Evolutionary conservation across 1,284 basidiomycete genomes (phyloP), one percentile per base, ranked within the genome.

Genomic region (Tremellales sp.): DNA sequence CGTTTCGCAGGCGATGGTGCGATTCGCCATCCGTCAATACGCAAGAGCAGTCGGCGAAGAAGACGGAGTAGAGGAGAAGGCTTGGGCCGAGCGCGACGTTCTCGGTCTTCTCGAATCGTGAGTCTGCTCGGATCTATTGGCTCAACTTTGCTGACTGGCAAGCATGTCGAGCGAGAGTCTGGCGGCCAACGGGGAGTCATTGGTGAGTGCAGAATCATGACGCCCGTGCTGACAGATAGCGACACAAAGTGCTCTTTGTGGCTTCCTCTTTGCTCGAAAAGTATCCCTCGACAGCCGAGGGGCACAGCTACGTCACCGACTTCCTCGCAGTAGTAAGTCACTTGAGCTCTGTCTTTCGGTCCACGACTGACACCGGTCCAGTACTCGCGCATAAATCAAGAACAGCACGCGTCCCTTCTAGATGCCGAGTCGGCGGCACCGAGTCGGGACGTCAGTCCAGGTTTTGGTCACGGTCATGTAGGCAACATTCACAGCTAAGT

Each of bases 151-250:
- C 35, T 13, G 21, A 25, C 11, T 3, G 21, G 19, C 3, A 23
- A 60, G 57, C 11, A 65, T 65, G 59, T 58, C 61, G 11, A 55
- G 52, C 33, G 61, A 62, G 39, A 55, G 53, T n/a, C 51, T 65
- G 12, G 59, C 63, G 1, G 63, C 63, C 22, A 65, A 65, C 31
- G 63, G 63, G 8, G 61, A 65, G 23, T 52, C 56, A 15, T 43
- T 65, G 48, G 53, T 54, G 39, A 35, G 57, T 46, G 29, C 15
- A 8, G 29, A 31, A 3, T 26, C 4, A 6, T 36, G 19, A 11
- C 49, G 17, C 22, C 26, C 19, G 12, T 26, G 27, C 5, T 21
- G 8, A 22, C 29, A 25, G 17, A n/a, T n/a, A 49, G 52, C 49
- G 57, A 8, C 44, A 46, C 42, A 63, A 63, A 40, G 55, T 63